Percentiles rank a stretch among this genome's conserved stretches.
Conservation (phyloP, 306 rosid species). For the Vigna trinervia region DNA sequence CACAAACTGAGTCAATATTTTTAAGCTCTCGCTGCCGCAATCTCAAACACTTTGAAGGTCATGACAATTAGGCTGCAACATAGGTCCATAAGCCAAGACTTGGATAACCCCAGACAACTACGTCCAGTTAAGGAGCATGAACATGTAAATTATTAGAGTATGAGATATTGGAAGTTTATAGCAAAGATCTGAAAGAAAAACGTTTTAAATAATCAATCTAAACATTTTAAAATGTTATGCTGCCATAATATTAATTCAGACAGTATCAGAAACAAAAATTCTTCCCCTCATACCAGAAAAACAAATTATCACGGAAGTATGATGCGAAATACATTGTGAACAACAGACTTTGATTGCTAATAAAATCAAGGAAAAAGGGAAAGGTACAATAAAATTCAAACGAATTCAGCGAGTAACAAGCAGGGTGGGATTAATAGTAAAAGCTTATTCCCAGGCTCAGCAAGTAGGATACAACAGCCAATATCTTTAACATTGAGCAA, state of each 20-base stretch:
- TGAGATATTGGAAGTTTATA: slow-evolving; percentile 2
- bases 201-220: slow-evolving; percentile 22
- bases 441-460: slow-evolving; percentile 37
- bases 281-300: background rate
- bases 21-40: slow-evolving; percentile 47
- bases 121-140: slow-evolving; percentile 61
- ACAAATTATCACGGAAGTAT: slow-evolving; percentile 21
- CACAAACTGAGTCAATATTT: slow-evolving; percentile 46
- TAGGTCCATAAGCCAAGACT: slow-evolving; percentile 58
- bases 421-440: slow-evolving; percentile 16
- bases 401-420: slow-evolving; percentile 10
- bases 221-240: slow-evolving; percentile 21
- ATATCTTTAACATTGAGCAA: slow-evolving; percentile 56
- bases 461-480: slow-evolving; percentile 73
- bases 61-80: slow-evolving; percentile 54
- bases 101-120: slow-evolving; percentile 51
- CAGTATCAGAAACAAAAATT: background rate
- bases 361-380: background rate
- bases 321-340: background rate
- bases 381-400: background rate
- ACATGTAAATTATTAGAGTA: slow-evolving; percentile 35
- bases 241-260: slow-evolving; percentile 31
- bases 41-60: slow-evolving; percentile 60
- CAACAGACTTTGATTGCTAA: slow-evolving; percentile 8
- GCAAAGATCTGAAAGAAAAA: background rate